Base-by-base conservation (phyloP, 371 early-diverging fungal genomes). In the Mucor lusitanicus region DNA sequence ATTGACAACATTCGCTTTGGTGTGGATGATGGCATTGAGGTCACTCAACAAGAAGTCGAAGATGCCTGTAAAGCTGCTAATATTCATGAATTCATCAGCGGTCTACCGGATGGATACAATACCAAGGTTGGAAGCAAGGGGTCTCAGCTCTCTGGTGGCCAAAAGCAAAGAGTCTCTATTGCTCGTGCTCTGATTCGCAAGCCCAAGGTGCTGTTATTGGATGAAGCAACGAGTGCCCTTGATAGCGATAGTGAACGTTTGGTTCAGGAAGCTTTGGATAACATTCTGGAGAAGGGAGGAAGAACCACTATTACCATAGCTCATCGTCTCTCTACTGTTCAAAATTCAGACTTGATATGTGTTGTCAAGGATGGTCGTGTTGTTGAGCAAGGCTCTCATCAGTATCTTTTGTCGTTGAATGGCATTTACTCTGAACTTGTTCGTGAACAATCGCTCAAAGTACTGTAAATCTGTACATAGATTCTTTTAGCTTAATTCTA, bases 191-290 rank as follows among this genome's bases (percentile, higher is more conserved):
- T 89, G 61, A 87, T 98, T 68, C 88, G 92, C 46, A 89, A 96
- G 62, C 96, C 96, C 17, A 86, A 80, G 58, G 87, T 98, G n/a
- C 76, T 98, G 42, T 76, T 99, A 27, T 77, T 99, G 33, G 99
- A 99, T 74, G 99, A 99, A 73, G 97, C 99, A 0, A 99, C 99
- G 3, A 91, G 93, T 8, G 96, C 97, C 0, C 70, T 97, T 54
- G 97, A 97, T 75, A 88, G 92, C 23, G 88, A 92, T 64, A 88
- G 91, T 48, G 99, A 99, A 74, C 87, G 86, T 62, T 75, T 93
- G 25, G 94, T 99, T 7, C 95, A 98, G 67, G 85, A 85, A 54
- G 97, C 95, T 0, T 75, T 99, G 39, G 92, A 94, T 69, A 80
- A 71, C 25, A 92, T 95, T 8, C 66, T 88, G 2, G 74, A 87